These are phyloP conservation scores for Forsythia suspensa DNA, from an alignment of 257 asterid species.

Conservation along the genomic window DNA sequence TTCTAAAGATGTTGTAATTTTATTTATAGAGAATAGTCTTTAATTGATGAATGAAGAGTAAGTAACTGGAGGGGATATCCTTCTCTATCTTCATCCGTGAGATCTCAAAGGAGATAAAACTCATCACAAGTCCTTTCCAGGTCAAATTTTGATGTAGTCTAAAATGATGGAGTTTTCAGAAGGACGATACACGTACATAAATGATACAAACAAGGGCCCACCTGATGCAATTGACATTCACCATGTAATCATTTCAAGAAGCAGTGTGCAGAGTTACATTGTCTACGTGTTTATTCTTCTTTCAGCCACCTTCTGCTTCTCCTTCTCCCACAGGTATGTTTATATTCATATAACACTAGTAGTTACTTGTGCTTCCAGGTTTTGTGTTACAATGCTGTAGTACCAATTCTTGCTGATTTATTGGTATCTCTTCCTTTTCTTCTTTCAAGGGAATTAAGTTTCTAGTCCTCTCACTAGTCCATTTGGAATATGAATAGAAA, in stretches of 20 bases:
- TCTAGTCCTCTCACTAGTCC: not conserved
- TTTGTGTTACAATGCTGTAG: not conserved
- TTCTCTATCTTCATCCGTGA: not conserved
- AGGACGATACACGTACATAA: slow-evolving; percentile 56
- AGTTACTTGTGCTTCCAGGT: not conserved
- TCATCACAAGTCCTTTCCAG: not conserved
- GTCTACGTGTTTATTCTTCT: slow-evolving; percentile 38
- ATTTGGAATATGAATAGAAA: not conserved
- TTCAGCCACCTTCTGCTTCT: slow-evolving; percentile 35
- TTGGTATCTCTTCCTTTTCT: not conserved
- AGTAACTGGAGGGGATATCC: not conserved
- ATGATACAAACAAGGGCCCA: slow-evolving; percentile 45
- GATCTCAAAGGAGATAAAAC: not conserved
- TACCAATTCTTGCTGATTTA: not conserved
- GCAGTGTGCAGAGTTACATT: slow-evolving; percentile 27
- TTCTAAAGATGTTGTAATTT: not conserved
- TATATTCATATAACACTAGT: not conserved
- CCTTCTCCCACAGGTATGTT: slow-evolving; percentile 47
- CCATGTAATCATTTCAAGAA: slow-evolving; percentile 50
- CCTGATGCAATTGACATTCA: slow-evolving; percentile 69
- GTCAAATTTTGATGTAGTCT: slow-evolving; percentile 16
- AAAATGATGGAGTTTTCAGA: slow-evolving; percentile 35
- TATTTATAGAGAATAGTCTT: not conserved
- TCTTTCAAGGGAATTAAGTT: not conserved
- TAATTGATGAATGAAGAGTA: not conserved